These are phyloP conservation scores for Amanita exitialis DNA, from an alignment of 768 basidiomycete species.

Conservation along the genomic window DNA sequence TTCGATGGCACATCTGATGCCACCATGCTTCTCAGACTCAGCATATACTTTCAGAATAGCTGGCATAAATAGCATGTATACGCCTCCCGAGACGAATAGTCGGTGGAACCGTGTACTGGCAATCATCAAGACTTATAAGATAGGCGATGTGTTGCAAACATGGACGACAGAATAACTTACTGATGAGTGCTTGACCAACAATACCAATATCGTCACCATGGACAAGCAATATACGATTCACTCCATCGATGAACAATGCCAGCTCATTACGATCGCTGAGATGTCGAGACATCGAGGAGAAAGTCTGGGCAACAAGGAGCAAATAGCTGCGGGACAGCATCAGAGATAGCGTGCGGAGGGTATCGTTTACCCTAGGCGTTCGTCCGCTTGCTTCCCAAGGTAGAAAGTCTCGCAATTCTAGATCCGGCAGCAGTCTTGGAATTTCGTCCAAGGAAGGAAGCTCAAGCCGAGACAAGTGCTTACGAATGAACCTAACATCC, in stretches of 20 bases:
- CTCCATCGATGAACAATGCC: constrained; percentile 53
- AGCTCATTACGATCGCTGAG: constrained; percentile 62
- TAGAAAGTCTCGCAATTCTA: constrained; percentile 38
- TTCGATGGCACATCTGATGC: constrained; percentile 59
- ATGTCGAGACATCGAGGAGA: constrained; percentile 63
- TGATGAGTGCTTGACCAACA: constrained; percentile 63
- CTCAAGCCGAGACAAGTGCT: constrained; percentile 50
- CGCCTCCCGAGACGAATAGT: constrained; percentile 63
- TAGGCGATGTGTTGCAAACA: neutral
- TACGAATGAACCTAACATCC: constrained; percentile 59
- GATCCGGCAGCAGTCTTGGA: constrained; percentile 13
- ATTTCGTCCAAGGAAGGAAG: constrained; percentile 35
- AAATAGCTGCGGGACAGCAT: constrained; percentile 61
- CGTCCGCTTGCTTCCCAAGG: constrained; percentile 20
- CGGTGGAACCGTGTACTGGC: constrained; percentile 70
- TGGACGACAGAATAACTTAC: constrained; percentile 28
- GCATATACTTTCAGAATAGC: constrained; percentile 60
- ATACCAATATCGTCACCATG: constrained; percentile 73
- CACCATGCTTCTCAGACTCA: constrained; percentile 43
- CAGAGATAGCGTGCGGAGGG: constrained; percentile 39
- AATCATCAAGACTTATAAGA: constrained; percentile 49
- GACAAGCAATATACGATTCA: constrained; percentile 56
- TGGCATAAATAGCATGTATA: constrained; percentile 70
- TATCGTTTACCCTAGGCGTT: constrained; percentile 4
- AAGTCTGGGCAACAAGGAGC: constrained; percentile 57